These are phyloP conservation scores for Sarocladiaceae sp. DNA, from an alignment of 2,329 filamentous ascomycete genomes.

Conservation along the genomic window DNA sequence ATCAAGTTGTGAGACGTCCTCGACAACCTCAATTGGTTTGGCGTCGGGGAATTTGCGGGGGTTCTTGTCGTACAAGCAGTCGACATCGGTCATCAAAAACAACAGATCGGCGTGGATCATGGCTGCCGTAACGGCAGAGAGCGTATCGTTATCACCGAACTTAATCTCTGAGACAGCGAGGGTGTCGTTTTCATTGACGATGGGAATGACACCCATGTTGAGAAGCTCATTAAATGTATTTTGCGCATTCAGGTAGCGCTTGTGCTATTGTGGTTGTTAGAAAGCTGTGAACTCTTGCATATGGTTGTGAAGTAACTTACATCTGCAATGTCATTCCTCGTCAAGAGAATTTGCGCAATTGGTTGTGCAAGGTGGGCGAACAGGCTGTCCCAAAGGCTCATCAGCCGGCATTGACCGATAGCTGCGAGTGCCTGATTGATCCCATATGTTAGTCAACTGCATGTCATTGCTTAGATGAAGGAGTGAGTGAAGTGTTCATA, in stretches of 20 bases:
- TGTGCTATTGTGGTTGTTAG: conserved; percentile 49
- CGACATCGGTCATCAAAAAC: conserved; percentile 98
- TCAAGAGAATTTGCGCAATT: conserved; percentile 90
- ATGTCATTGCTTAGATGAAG: background rate
- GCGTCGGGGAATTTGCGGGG: conserved; percentile 82
- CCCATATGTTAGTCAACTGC: conserved; percentile 2
- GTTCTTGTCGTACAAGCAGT: conserved; percentile 96
- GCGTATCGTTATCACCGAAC: conserved; percentile 97
- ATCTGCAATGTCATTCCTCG: conserved; percentile 93
- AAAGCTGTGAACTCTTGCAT: conserved; percentile 11
- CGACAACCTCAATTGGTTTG: conserved; percentile 84
- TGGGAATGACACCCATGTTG: conserved; percentile 93
- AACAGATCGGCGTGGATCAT: conserved; percentile 97
- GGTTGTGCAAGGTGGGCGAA: conserved; percentile 87
- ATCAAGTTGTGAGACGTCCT: conserved; percentile 76
- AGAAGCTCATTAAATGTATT: conserved; percentile 89
- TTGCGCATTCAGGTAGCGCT: conserved; percentile 93
- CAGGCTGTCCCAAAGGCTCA: conserved; percentile 91
- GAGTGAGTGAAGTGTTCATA: conserved; percentile 23
- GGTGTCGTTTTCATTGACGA: conserved; percentile 98
- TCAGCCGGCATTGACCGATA: conserved; percentile 91
- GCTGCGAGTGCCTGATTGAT: conserved; percentile 71
- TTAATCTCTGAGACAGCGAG: conserved; percentile 97
- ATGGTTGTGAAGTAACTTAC: conserved; percentile 39
- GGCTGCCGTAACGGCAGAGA: conserved; percentile 92